A percentile compares a stretch with the other conserved stretches of the same genome.
phyloP scores from a whole-genome alignment of 306 rosid genomes.

The Trichosanthes cucumerina region DNA sequence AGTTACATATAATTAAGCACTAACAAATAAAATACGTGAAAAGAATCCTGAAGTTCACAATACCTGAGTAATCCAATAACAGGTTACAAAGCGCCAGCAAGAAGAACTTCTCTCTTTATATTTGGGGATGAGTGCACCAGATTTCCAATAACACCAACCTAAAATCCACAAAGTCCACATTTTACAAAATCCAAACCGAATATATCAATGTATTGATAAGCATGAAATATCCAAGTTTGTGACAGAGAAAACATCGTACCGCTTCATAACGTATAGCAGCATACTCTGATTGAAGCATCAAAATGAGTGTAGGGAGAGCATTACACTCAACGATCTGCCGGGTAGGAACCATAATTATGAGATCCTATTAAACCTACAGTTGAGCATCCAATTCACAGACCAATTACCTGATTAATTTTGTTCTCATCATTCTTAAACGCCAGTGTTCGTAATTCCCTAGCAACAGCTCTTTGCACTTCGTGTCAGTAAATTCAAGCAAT shows the following conservation, averaged over 20 bases:
- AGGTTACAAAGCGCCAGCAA: slow-evolving; percentile 94
- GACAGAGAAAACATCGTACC: slow-evolving; percentile 32
- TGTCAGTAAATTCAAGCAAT: slow-evolving; percentile 75
- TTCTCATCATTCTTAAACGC: slow-evolving; percentile 94
- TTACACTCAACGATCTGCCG: slow-evolving; percentile 95
- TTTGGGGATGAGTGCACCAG: slow-evolving; percentile 93
- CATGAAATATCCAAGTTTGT: slow-evolving; percentile 11
- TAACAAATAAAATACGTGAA: neutral
- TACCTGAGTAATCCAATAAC: slow-evolving; percentile 95
- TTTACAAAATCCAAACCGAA: slow-evolving; percentile 11
- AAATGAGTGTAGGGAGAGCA: slow-evolving; percentile 96
- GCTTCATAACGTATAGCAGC: slow-evolving; percentile 98
- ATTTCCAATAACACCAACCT: slow-evolving; percentile 99
- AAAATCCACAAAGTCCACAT: slow-evolving; percentile 27
- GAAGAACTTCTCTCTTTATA: slow-evolving; percentile 92
- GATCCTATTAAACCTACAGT: slow-evolving; percentile 10
- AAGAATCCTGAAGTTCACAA: too few relatives aligned
- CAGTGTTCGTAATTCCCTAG: slow-evolving; percentile 88
- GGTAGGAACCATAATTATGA: slow-evolving; percentile 12
- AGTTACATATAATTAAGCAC: neutral
- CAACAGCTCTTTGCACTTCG: slow-evolving; percentile 96
- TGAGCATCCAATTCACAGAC: slow-evolving; percentile 9
- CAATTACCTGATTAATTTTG: slow-evolving; percentile 81
- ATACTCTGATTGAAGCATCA: slow-evolving; percentile 92
- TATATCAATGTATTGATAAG: neutral